Conservation (phyloP, 2,329 filamentous ascomycete species). For the Penicillium decumbens region DNA sequence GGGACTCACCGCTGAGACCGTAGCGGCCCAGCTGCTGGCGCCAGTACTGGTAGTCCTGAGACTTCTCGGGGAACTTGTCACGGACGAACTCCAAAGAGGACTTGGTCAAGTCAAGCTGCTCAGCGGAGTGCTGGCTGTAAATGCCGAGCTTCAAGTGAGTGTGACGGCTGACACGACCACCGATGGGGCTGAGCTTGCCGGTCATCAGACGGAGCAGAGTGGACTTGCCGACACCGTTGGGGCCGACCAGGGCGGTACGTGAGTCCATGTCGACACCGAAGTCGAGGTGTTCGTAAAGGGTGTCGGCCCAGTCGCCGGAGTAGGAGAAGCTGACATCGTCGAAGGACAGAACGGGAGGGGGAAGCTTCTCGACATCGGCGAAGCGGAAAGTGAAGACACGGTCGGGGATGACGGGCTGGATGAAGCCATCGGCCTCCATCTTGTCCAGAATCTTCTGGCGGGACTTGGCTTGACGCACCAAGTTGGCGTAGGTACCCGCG, state of each 20-base stretch:
- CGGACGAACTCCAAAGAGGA: slow-evolving; percentile 95
- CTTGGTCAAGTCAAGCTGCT: slow-evolving; percentile 97
- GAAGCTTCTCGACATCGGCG: slow-evolving; percentile 98
- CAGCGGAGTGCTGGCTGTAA: slow-evolving; percentile 97
- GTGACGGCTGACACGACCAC: slow-evolving; percentile 78
- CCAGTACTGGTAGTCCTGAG: slow-evolving; percentile 99
- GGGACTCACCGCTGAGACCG: slow-evolving; percentile 84
- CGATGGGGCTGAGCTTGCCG: slow-evolving; percentile 81
- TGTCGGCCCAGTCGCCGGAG: slow-evolving; percentile 81
- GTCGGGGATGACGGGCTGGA: slow-evolving; percentile 81
- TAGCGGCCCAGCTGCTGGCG: slow-evolving; percentile 94
- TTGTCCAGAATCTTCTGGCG: slow-evolving; percentile 99
- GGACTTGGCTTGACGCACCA: slow-evolving; percentile 98
- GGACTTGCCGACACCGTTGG: slow-evolving; percentile 98
- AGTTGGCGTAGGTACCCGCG: slow-evolving; percentile 98
- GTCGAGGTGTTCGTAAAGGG: slow-evolving; percentile 93
- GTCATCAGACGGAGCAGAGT: slow-evolving; percentile 96
- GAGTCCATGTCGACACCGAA: slow-evolving; percentile 99
- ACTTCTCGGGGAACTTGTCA: slow-evolving; percentile 84
- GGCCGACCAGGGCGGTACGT: slow-evolving; percentile 90
- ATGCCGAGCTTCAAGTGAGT: slow-evolving; percentile 97
- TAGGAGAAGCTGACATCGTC: slow-evolving; percentile 98
- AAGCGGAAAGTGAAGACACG: slow-evolving; percentile 96
- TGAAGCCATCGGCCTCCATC: slow-evolving; percentile 99
- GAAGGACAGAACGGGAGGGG: slow-evolving; percentile 90